Base-by-base conservation (phyloP, 225 moss, liverwort and hornwort species). In the Takakia lepidozioides region DNA sequence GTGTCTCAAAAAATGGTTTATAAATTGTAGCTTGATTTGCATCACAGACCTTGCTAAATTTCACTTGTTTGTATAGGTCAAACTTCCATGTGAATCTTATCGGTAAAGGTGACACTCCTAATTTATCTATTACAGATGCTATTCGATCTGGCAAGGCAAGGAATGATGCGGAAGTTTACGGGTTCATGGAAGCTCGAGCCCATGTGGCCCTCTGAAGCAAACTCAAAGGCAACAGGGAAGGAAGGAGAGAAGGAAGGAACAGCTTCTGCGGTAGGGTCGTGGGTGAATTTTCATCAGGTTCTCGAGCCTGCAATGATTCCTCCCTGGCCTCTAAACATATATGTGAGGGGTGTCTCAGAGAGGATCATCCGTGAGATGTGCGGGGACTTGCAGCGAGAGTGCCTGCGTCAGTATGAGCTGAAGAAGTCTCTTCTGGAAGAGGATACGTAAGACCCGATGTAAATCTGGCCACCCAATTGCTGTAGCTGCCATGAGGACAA, bases 151-250 rank as follows among this genome's bases (percentile, higher is more conserved):
- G 83, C 83, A 15, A 70, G 54, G 54, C 65, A 83, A 66, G 93
- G 93, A 3, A 86, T 88, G 81, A 86, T 93, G 93, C 78, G 72
- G 42, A 85, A 88, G 60, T 93, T 93, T 29, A 17, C 57, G 0
- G 93, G 93, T 3, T 61, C 66, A 17, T 93, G 93, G 93, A 83
- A 76, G 69, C 62, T 88, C 1, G 88, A 88, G 20, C 85, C 88
- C 0, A 79, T 69, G 69, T 56, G 36, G 26, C 53, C 66, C 0
- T 78, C 73, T 3, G 83, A 68, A 21, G 25, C 37, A 22, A 52
- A 48, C 25, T 37, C 58, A 32, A 58, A 68, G 7, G 62, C 60
- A 13, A 45, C 32, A 45, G 49, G 54, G 39, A 59, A 43, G 36
- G 43, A 63, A 25, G 54, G 27, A 14, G 20, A 49, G 28, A 21